Evolutionary conservation across 805 yeast genomes (phyloP).

Genomic region (Pichia membranifaciens): DNA sequence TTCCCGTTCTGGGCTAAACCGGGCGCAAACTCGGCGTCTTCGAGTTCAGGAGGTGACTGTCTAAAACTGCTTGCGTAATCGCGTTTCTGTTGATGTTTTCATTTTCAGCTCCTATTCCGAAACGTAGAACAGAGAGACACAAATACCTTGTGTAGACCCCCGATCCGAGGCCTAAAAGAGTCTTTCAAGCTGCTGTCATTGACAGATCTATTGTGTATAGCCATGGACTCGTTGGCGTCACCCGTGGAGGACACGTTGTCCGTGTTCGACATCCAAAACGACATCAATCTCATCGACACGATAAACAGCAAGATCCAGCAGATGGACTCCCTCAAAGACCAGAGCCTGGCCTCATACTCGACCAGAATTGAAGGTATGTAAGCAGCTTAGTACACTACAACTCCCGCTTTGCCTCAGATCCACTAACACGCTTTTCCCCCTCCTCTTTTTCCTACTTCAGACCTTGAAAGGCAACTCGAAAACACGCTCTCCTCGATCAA

Average conservation of each 20-base stretch:
- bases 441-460: neutral
- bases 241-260: slow-evolving; percentile 4
- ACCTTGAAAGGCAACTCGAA: slow-evolving; percentile 9
- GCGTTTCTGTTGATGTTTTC: too few species aligned
- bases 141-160: too few species aligned
- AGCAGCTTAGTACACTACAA: too few species aligned
- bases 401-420: too few species aligned
- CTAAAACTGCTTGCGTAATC: too few species aligned
- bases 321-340: neutral
- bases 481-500: slow-evolving; percentile 8
- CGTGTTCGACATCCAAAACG: slow-evolving; percentile 4
- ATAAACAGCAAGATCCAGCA: slow-evolving; percentile 3
- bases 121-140: too few species aligned
- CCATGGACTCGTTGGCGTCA: slow-evolving; percentile 2
- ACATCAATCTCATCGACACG: neutral
- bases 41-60: too few species aligned
- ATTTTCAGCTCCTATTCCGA: too few species aligned
- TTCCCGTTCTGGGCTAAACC: too few species aligned
- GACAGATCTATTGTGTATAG: neutral
- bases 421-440: neutral
- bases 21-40: too few species aligned
- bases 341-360: neutral
- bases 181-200: neutral
- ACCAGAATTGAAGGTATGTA: slow-evolving; percentile 1
- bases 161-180: too few species aligned